Evolutionary conservation across 2,329 filamentous ascomycete species (phyloP).

Genomic region (Neopestalotiopsis clavispora): DNA sequence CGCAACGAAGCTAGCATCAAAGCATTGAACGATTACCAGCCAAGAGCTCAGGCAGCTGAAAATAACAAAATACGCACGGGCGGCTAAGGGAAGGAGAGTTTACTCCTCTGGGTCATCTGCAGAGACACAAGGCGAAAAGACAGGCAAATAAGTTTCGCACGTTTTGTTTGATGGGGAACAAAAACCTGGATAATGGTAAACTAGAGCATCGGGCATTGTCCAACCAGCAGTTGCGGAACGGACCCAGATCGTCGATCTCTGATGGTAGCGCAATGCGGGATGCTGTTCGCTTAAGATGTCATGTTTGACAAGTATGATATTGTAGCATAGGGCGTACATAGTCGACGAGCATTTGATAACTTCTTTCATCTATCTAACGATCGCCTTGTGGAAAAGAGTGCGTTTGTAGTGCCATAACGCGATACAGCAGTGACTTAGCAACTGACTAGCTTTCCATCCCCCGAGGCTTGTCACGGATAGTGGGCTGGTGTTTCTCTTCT

Average conservation of each 20-base stretch:
- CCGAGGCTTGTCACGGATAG: too few species aligned
- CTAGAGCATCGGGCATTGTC: neutral
- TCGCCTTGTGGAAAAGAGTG: too few species aligned
- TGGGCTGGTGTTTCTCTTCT: too few species aligned
- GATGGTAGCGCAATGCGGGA: neutral
- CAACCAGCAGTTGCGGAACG: neutral
- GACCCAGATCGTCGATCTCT: constrained; percentile 1
- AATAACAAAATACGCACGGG: neutral
- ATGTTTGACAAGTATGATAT: neutral
- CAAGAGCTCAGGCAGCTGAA: neutral
- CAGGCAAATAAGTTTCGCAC: neutral
- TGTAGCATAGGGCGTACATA: too few species aligned
- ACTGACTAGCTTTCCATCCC: too few species aligned
- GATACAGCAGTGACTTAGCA: too few species aligned
- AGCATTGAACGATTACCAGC: neutral
- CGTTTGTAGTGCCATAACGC: too few species aligned
- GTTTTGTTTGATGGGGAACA: neutral
- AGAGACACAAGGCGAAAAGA: neutral
- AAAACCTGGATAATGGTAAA: constrained; percentile 1
- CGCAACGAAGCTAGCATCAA: neutral
- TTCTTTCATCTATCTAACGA: too few species aligned
- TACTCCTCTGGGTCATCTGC: neutral
- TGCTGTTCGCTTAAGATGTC: neutral
- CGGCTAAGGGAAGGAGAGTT: neutral
- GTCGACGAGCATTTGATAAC: too few species aligned